Evolutionary conservation across 768 basidiomycete species (phyloP).

Genomic region (Clitopilus hobsonii): DNA sequence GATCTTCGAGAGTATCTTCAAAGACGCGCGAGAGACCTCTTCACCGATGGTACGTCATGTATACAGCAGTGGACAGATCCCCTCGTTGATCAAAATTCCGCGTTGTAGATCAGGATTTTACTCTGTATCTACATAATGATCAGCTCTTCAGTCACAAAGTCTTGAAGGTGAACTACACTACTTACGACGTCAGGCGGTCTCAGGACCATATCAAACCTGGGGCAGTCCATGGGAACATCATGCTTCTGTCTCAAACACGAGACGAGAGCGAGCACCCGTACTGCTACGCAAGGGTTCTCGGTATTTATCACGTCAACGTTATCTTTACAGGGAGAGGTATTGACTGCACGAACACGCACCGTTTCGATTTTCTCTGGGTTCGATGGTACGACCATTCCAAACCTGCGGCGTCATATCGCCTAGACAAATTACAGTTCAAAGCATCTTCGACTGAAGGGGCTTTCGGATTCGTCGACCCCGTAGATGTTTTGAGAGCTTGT

Average conservation of each 20-base stretch:
- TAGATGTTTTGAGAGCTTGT: neutral
- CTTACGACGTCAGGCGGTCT: conserved; percentile 35
- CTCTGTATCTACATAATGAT: conserved; percentile 15
- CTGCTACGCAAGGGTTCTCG: conserved; percentile 30
- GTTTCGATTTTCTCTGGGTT: conserved; percentile 32
- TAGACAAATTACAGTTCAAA: conserved; percentile 5
- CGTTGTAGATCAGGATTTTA: conserved; percentile 11
- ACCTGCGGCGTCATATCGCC: conserved; percentile 11
- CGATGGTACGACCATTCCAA: conserved; percentile 28
- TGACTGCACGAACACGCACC: neutral
- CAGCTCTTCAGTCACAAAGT: conserved; percentile 20
- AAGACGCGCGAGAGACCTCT: too few species aligned
- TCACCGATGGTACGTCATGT: neutral
- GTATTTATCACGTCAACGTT: conserved; percentile 23
- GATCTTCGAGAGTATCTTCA: too few species aligned
- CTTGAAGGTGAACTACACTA: conserved; percentile 35
- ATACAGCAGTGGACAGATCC: neutral
- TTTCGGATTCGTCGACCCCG: conserved; percentile 10
- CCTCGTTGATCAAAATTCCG: neutral
- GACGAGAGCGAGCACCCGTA: conserved; percentile 19
- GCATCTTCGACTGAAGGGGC: conserved; percentile 7
- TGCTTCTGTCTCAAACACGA: conserved; percentile 17
- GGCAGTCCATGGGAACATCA: conserved; percentile 27
- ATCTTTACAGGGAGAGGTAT: conserved; percentile 7
- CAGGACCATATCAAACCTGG: conserved; percentile 37